A percentile compares a stretch with the other conserved stretches of the same genome.
Conservation (phyloP, 176 grass and related monocot species). For the Eragrostis curvula region DNA sequence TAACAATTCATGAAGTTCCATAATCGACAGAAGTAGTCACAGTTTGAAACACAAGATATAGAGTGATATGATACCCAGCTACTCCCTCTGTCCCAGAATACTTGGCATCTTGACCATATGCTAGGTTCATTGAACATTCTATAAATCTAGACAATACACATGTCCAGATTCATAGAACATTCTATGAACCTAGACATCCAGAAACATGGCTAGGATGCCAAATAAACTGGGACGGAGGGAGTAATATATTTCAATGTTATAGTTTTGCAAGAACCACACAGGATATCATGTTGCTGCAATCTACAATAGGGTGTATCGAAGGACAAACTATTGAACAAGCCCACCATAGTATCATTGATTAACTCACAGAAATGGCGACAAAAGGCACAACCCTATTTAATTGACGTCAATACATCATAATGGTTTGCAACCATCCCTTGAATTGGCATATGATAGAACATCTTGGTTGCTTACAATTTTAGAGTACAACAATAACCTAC, state of each 20-base stretch:
- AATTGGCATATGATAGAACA: neutral
- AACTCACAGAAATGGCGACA: conserved; percentile 1
- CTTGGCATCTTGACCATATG: too few species aligned
- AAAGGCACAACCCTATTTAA: neutral
- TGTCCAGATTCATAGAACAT: too few species aligned
- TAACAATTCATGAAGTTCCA: conserved; percentile 7
- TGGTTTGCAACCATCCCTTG: neutral
- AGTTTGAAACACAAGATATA: neutral
- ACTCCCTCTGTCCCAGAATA: too few species aligned
- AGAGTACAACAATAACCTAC: neutral
- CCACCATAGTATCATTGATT: neutral
- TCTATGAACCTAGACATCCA: too few species aligned
- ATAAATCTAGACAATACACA: too few species aligned
- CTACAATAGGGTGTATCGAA: neutral
- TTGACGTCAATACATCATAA: neutral
- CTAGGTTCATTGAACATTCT: too few species aligned
- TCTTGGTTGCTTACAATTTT: neutral
- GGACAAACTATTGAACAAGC: neutral
- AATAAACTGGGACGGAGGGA: too few species aligned
- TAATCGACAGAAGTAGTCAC: neutral
- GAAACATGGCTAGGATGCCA: too few species aligned
- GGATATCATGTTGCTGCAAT: neutral
- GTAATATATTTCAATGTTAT: neutral
- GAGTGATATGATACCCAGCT: neutral
- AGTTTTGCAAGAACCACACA: neutral